Evolutionary conservation across 2,329 filamentous ascomycete species (phyloP).

Genomic region (Knoxdaviesia capensis): DNA sequence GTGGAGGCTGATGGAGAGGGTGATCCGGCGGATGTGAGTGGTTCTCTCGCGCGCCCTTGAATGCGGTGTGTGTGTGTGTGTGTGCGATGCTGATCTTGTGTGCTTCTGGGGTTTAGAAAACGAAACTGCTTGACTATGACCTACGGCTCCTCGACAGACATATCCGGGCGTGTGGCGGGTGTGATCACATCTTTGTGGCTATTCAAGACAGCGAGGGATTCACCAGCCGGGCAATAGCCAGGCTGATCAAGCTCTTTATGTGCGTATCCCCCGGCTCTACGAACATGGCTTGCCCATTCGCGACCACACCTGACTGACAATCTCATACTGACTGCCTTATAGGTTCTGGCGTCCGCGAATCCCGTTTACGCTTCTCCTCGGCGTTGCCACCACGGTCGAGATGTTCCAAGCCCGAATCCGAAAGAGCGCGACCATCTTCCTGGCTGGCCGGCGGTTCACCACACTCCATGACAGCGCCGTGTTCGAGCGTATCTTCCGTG

Average conservation of each 20-base stretch:
- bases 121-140: constrained; percentile 58
- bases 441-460: constrained; percentile 57
- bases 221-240: constrained; percentile 49
- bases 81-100: too few species aligned
- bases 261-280: constrained; percentile 15
- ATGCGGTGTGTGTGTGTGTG: too few species aligned
- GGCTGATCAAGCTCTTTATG: constrained; percentile 50
- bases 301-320: constrained; percentile 11
- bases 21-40: too few species aligned
- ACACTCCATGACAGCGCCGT: constrained; percentile 53
- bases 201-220: constrained; percentile 74
- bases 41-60: too few species aligned
- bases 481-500: constrained; percentile 51
- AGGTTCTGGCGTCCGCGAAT: constrained; percentile 52
- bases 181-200: constrained; percentile 45
- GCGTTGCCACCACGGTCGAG: constrained; percentile 64
- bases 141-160: constrained; percentile 48
- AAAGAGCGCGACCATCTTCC: constrained; percentile 43
- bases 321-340: neutral
- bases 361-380: constrained; percentile 58
- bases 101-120: too few species aligned
- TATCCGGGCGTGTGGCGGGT: constrained; percentile 25
- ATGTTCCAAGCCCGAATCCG: constrained; percentile 57
- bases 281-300: too few species aligned
- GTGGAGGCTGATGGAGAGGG: too few species aligned